Conservation (phyloP, 2,329 filamentous ascomycete genomes). For the Dactylellina cionopaga region DNA sequence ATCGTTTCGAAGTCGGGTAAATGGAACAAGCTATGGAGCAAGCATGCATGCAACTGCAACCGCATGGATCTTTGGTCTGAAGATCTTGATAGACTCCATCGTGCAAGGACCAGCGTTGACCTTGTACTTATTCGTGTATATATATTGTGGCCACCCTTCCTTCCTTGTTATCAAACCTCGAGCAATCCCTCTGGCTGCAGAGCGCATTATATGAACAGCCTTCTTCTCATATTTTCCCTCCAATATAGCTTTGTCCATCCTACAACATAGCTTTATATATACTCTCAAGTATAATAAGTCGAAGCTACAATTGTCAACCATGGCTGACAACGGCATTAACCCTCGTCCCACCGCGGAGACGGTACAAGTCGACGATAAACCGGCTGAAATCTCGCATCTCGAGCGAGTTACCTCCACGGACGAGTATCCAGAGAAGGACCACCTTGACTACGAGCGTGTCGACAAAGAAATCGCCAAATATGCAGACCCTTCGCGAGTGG, state of each 20-base stretch:
- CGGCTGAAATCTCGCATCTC: constrained; percentile 61
- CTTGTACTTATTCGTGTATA: not conserved
- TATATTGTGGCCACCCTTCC: constrained; percentile 17
- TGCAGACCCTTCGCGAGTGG: constrained; percentile 65
- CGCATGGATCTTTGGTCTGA: not conserved
- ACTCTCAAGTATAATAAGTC: no score
- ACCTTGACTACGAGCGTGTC: constrained; percentile 69
- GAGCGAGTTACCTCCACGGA: constrained; percentile 62
- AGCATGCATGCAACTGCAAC: constrained; percentile 7
- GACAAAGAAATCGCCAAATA: constrained; percentile 79
- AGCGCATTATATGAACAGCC: not conserved
- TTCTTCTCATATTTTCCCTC: not conserved
- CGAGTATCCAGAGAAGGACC: constrained; percentile 62
- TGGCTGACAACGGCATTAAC: constrained; percentile 29
- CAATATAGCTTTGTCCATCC: not conserved
- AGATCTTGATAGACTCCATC: not conserved
- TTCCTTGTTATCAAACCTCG: not conserved
- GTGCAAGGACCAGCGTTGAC: not conserved
- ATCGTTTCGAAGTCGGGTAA: constrained; percentile 51
- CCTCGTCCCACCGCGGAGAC: not conserved
- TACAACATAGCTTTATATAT: constrained; percentile 24
- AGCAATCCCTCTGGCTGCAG: not conserved
- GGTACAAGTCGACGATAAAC: constrained; percentile 35
- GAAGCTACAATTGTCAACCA: constrained; percentile 2
- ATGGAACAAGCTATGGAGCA: constrained; percentile 22